Evolutionary conservation across 192 early-diverging fungal species (phyloP), one percentile per base, ranked within the genome.

Genomic region (Chytriomyces sp.): DNA sequence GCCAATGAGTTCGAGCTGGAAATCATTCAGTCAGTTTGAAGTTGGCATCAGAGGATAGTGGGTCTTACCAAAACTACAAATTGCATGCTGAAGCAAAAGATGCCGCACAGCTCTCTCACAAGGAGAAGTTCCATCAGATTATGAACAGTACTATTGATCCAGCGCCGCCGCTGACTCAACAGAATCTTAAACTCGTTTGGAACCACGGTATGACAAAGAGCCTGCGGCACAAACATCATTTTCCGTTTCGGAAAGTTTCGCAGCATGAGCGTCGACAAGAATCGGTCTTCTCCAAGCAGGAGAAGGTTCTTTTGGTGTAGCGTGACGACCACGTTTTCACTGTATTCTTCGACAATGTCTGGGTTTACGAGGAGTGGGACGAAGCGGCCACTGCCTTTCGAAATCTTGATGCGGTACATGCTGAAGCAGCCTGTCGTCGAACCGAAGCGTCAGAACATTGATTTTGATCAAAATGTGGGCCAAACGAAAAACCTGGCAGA

Each of bases 81-180:
- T 82, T 96, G 95, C 88, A 89, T 98, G 64, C 94, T 96, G 79
- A 98, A 95, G 79, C 97, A 98, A 84, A 98, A 98, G 0, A 92
- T 97, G 44, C 97, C 97, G 84, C 97, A 98, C 49, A 98, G 87
- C 76, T 96, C 92, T 64, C 92, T 90, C 49, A 98, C 82, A 13
- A 84, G 50, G 43, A 97, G 92, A 66, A 98, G 84, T 80, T 97
- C 96, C 57, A 97, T 77, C 79, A 98, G 82, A 80, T 98, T 98
- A 84, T 98, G 97, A 76, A 98, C 92, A 0, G 97, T 98, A 61
- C 93, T 94, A 85, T 98, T 98, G 82, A 98, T 98, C 96, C 96
- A 97, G 28, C 97, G 90, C 60, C 96, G 89, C 62, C 96, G 89
- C 82, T 97, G 96, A 45, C 92, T 94, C 72, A 97, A 73, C 48